A percentile compares a stretch with the other conserved stretches of the same genome.
Evolutionary conservation across 345 rosid genomes (phyloP).

Genomic region (Camelina sativa): DNA sequence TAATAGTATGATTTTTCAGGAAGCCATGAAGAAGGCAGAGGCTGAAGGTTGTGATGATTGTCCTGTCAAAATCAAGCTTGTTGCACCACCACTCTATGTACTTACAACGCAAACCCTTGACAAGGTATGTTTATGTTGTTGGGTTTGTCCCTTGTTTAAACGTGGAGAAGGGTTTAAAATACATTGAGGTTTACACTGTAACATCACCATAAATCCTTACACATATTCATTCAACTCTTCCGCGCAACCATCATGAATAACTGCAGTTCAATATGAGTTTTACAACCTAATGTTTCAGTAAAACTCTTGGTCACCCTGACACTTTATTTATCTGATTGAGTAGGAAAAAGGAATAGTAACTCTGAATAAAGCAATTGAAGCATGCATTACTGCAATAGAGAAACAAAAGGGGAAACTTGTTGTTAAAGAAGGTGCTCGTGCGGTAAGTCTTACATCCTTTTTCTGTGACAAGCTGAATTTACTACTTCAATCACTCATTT

Average conservation of each 20-base stretch:
- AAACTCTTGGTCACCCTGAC: constrained; percentile 1
- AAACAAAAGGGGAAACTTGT: constrained; percentile 77
- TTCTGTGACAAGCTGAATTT: background rate
- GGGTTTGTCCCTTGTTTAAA: background rate
- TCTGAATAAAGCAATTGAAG: constrained; percentile 71
- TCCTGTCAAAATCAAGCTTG: constrained; percentile 89
- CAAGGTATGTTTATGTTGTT: constrained; percentile 56
- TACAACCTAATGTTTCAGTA: constrained; percentile 2
- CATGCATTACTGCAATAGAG: constrained; percentile 74
- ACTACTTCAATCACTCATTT: background rate
- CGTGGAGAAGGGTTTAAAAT: background rate
- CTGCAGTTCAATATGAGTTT: background rate
- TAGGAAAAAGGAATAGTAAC: constrained; percentile 89
- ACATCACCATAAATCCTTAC: background rate
- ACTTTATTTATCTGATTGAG: background rate
- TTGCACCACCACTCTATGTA: constrained; percentile 91
- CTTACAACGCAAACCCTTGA: constrained; percentile 92
- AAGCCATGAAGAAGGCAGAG: constrained; percentile 92
- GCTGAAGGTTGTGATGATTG: constrained; percentile 87
- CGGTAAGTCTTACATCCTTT: constrained; percentile 57
- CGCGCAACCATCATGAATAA: too few relatives aligned
- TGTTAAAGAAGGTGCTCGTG: constrained; percentile 90
- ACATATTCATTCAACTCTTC: too few relatives aligned
- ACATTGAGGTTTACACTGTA: background rate
- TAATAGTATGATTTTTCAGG: constrained; percentile 49